Evolutionary conservation across 2,329 filamentous ascomycete species (phyloP), one percentile per base, ranked within the genome.

Genomic region (Shiraia bambusicola): DNA sequence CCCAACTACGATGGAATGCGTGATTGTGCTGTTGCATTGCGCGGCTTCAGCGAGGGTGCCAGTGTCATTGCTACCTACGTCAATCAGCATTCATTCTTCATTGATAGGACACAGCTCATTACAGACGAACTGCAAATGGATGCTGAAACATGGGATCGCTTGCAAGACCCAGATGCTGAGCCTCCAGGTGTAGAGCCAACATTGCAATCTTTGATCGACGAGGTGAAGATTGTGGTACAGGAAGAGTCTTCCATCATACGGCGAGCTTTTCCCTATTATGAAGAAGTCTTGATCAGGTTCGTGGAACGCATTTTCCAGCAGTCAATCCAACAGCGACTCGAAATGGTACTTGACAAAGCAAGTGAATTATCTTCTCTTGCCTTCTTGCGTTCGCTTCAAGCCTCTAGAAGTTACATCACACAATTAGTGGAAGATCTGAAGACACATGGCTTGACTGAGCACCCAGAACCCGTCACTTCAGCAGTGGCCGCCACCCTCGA

Each of bases 1-100:
- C 90, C 95, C 59, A 95, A 97, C 70, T 96, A 95, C 62, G 89
- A 96, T 54, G 91, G 94, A 59, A 98, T 98, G 94, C 86, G 88
- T 72, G 93, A 97, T 66, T 98, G 93, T 66, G 88, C 94, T 40
- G 88, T 88, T 60, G 93, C 96, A 29, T 76, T 98, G 49, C 81
- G 93, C 65, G 93, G 97, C 70, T 98, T 98, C 76, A 95, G 92
- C 67, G 90, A 93, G 37, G 93, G 93, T 37, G 84, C 89, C 42
- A 97, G 91, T 65, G 93, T 97, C 45, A 95, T 96, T 69, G 92
- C 88, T 11, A 78, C 92, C 9, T 98, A 97, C 68, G 92, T 98
- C 63, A 98, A 98, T 65, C 93, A 98, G 68, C 94, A 98, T 71
- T 90, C 95, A 62, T 98, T 98, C 77, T 98, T 98, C 72, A 96